phyloP scores from a whole-genome alignment of 768 basidiomycete species.

The Suillus paluster region DNA sequence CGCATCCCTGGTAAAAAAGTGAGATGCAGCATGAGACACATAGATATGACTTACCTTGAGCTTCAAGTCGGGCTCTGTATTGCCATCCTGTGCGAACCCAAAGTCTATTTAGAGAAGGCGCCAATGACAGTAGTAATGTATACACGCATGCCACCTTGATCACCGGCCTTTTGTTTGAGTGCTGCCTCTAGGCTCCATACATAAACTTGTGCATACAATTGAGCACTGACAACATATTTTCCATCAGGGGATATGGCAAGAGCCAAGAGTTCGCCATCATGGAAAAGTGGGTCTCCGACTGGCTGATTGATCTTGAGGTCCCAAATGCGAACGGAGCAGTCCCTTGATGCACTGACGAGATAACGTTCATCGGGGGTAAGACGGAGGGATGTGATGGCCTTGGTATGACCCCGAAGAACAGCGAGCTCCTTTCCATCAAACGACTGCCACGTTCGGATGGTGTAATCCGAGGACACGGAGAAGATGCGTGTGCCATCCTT shows the following conservation, averaged over 20 bases:
- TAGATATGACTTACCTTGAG: neutral
- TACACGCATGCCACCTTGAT: neutral
- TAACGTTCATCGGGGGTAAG: neutral
- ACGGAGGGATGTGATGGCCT: neutral
- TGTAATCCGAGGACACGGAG: neutral
- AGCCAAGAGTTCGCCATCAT: neutral
- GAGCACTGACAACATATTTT: neutral
- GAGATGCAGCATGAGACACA: neutral
- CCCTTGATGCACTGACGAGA: conserved; percentile 1
- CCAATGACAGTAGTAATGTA: neutral
- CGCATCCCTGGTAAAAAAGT: neutral
- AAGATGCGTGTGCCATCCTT: neutral
- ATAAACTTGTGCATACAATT: conserved; percentile 1
- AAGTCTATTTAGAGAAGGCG: neutral
- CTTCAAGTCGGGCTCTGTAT: neutral
- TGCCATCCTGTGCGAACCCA: neutral
- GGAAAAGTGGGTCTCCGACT: conserved; percentile 1
- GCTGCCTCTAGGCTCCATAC: neutral
- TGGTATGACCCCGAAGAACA: neutral
- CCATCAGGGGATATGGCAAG: neutral
- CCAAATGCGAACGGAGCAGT: conserved; percentile 1
- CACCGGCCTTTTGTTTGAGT: neutral
- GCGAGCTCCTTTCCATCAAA: neutral
- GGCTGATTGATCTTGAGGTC: neutral
- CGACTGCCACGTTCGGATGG: neutral